Evolutionary conservation across 2,329 filamentous ascomycete species (phyloP).

Genomic region (Diaporthe sp.): DNA sequence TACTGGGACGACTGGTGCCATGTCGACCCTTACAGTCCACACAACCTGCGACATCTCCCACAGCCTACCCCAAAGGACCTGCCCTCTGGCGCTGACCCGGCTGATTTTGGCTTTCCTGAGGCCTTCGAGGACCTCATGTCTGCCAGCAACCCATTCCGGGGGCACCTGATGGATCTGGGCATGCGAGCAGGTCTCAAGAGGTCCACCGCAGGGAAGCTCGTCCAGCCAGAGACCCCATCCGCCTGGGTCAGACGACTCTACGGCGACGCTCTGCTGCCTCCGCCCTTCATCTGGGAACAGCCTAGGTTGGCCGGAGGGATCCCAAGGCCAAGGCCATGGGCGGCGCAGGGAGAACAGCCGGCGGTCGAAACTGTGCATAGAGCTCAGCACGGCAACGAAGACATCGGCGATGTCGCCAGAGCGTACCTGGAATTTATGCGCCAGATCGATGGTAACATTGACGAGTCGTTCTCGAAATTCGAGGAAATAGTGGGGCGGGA

Average conservation of each 20-base stretch:
- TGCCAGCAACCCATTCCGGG: slow-evolving; percentile 54
- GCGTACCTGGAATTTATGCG: background rate
- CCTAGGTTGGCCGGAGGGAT: background rate
- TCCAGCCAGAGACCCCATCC: slow-evolving; percentile 33
- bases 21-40: slow-evolving; percentile 60
- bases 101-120: slow-evolving; percentile 66
- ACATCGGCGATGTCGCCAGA: background rate
- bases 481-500: slow-evolving; percentile 5
- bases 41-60: slow-evolving; percentile 58
- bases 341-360: background rate
- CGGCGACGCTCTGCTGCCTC: slow-evolving; percentile 33
- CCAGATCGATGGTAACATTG: background rate
- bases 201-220: slow-evolving; percentile 8
- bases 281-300: slow-evolving; percentile 1
- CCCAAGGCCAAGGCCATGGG: background rate
- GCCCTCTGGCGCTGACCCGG: slow-evolving; percentile 52
- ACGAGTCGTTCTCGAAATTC: background rate
- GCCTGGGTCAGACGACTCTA: slow-evolving; percentile 39
- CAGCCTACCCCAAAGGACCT: slow-evolving; percentile 63
- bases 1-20: slow-evolving; percentile 53
- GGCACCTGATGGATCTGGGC: slow-evolving; percentile 56
- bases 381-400: background rate
- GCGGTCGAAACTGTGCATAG: too few species aligned
- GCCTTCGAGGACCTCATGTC: slow-evolving; percentile 70
- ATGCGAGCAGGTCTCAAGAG: slow-evolving; percentile 33